Evolutionary conservation across 768 basidiomycete species (phyloP).

Genomic region (Lentinula boryana): DNA sequence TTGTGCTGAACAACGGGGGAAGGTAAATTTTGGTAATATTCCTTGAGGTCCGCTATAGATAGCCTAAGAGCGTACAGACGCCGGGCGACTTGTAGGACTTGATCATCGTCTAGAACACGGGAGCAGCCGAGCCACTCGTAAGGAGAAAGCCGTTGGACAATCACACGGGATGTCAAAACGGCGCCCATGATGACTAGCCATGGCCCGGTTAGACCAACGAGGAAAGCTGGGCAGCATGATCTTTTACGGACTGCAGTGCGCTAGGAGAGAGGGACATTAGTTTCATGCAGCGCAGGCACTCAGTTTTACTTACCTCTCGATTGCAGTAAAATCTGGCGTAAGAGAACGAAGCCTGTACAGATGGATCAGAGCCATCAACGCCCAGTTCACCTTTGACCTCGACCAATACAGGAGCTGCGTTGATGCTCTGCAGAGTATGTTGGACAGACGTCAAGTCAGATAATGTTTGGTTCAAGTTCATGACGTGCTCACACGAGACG

Average conservation of each 20-base stretch:
- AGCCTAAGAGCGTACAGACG: constrained; percentile 19
- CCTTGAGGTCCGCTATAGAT: constrained; percentile 8
- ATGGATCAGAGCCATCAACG: constrained; percentile 16
- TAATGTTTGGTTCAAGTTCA: not conserved
- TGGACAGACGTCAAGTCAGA: not conserved
- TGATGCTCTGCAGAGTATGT: not conserved
- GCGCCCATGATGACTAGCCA: constrained; percentile 27
- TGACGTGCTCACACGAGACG: not conserved
- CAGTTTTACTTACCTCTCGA: constrained; percentile 1
- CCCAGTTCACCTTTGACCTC: constrained; percentile 15
- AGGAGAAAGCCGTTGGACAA: constrained; percentile 29
- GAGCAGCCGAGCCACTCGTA: constrained; percentile 22
- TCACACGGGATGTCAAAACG: constrained; percentile 15
- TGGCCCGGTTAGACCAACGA: constrained; percentile 26
- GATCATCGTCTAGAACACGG: constrained; percentile 14
- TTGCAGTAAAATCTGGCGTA: constrained; percentile 9
- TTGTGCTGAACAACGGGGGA: not conserved
- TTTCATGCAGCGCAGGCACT: not conserved
- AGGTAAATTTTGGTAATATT: constrained; percentile 16
- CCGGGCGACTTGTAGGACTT: constrained; percentile 13
- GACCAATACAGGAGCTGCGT: not conserved
- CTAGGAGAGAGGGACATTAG: constrained; percentile 10
- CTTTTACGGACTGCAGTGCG: constrained; percentile 5
- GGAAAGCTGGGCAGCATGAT: constrained; percentile 25
- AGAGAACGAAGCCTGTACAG: constrained; percentile 15